Evolutionary conservation across 371 early-diverging fungal species (phyloP).

Genomic region (Rhizopus microsporus): DNA sequence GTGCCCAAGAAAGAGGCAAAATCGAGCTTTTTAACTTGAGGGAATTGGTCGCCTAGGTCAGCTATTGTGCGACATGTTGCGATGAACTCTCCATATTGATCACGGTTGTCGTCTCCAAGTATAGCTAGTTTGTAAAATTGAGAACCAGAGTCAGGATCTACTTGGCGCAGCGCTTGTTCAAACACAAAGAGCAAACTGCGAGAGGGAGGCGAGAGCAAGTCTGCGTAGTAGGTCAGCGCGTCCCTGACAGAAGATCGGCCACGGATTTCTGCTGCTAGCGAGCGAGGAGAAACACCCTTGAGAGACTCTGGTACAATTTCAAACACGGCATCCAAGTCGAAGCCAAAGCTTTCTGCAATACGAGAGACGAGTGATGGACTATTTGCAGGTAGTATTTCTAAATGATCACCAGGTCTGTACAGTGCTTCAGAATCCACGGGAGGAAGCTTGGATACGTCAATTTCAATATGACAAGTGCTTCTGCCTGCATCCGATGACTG

Average conservation of each 20-base stretch:
- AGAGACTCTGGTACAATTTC: slow-evolving; percentile 39
- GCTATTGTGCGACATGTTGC: slow-evolving; percentile 46
- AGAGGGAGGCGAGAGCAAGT: slow-evolving; percentile 47
- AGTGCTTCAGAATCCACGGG: slow-evolving; percentile 26
- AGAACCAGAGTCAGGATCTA: slow-evolving; percentile 37
- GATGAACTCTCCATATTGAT: slow-evolving; percentile 44
- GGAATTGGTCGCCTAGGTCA: slow-evolving; percentile 45
- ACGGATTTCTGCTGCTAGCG: slow-evolving; percentile 46
- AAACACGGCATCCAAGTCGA: slow-evolving; percentile 57
- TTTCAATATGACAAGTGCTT: slow-evolving; percentile 53
- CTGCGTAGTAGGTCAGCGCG: slow-evolving; percentile 52
- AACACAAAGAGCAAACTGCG: slow-evolving; percentile 45
- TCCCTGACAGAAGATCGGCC: slow-evolving; percentile 54
- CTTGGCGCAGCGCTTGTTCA: slow-evolving; percentile 37
- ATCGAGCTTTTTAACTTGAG: slow-evolving; percentile 47
- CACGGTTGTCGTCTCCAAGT: slow-evolving; percentile 36
- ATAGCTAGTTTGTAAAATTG: slow-evolving; percentile 31
- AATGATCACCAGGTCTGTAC: slow-evolving; percentile 60
- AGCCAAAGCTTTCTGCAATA: slow-evolving; percentile 47
- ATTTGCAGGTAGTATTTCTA: slow-evolving; percentile 57
- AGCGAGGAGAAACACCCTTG: slow-evolving; percentile 45
- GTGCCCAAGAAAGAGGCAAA: slow-evolving; percentile 48
- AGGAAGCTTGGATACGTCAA: slow-evolving; percentile 34
- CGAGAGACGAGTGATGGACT: slow-evolving; percentile 37
- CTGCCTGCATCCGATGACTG: slow-evolving; percentile 36